Percentiles rank a stretch among this genome's conserved stretches.
These are phyloP conservation scores for Synchytrium microbalum DNA, from an alignment of 371 early-diverging fungal genomes.

Conservation along the genomic window DNA sequence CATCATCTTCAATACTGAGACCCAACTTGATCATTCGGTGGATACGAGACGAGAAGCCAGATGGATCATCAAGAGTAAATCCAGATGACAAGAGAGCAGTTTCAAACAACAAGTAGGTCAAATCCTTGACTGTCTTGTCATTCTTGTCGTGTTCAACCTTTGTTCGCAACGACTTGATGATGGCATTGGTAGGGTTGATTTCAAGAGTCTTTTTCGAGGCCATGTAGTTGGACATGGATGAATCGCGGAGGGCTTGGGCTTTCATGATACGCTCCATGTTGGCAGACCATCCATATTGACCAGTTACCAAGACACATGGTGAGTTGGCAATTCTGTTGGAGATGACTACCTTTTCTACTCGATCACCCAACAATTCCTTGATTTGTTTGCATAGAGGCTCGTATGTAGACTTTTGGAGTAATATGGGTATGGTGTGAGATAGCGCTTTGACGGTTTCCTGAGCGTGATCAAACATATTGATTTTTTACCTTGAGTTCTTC, in stretches of 20 bases:
- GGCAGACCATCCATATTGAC: conserved; percentile 97
- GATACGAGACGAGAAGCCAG: conserved; percentile 87
- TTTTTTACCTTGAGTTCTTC: conserved; percentile 57
- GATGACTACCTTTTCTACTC: conserved; percentile 96
- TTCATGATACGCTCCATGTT: conserved; percentile 99
- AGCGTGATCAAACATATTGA: conserved; percentile 13
- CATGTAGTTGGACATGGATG: conserved; percentile 94
- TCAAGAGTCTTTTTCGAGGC: conserved; percentile 97
- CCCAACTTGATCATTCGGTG: conserved; percentile 98
- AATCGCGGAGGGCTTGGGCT: conserved; percentile 96
- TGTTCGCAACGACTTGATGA: conserved; percentile 83
- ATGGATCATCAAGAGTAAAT: conserved; percentile 93
- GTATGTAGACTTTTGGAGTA: conserved; percentile 61
- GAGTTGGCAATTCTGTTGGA: conserved; percentile 91
- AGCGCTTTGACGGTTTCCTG: not conserved
- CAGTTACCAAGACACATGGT: conserved; percentile 96
- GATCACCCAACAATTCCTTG: conserved; percentile 79
- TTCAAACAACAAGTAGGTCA: conserved; percentile 88
- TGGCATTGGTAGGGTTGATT: conserved; percentile 91
- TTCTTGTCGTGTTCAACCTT: conserved; percentile 87
- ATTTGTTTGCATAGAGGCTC: conserved; percentile 60
- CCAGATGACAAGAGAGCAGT: conserved; percentile 93
- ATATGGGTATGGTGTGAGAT: too few relatives aligned
- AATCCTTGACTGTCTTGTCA: conserved; percentile 95
- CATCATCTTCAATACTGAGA: conserved; percentile 77